Percentiles rank a stretch among this genome's conserved stretches.
Evolutionary conservation across 2,329 filamentous ascomycete genomes (phyloP).

Genomic region (Pestalotiopsis sp.): DNA sequence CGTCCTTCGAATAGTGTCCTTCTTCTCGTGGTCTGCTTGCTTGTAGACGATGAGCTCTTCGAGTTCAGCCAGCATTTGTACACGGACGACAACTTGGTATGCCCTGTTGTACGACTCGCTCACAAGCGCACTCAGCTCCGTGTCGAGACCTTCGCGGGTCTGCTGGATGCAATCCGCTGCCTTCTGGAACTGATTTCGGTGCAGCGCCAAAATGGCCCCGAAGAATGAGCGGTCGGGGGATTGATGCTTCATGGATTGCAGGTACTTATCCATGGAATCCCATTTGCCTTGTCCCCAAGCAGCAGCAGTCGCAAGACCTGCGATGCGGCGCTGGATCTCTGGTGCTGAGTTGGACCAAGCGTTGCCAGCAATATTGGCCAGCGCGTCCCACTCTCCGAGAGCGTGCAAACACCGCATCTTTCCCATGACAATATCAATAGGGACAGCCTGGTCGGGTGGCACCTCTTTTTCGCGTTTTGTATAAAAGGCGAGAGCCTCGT

Average conservation of each 20-base stretch:
- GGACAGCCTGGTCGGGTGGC: conserved; percentile 55
- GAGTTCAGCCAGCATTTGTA: conserved; percentile 98
- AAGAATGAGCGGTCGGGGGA: conserved; percentile 98
- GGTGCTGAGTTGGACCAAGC: conserved; percentile 90
- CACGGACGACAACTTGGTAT: conserved; percentile 95
- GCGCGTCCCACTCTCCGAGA: conserved; percentile 93
- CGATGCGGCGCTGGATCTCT: conserved; percentile 88
- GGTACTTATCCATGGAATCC: conserved; percentile 97
- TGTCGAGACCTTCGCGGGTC: conserved; percentile 90
- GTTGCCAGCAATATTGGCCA: conserved; percentile 86
- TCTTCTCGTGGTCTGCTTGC: conserved; percentile 86
- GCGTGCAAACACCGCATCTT: conserved; percentile 99
- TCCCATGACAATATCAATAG: conserved; percentile 96
- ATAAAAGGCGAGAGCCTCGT: conserved; percentile 91
- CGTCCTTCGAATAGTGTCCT: conserved; percentile 86
- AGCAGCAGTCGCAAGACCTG: conserved; percentile 89
- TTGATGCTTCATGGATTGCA: conserved; percentile 90
- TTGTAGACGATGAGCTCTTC: conserved; percentile 99
- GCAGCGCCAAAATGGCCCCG: conserved; percentile 90
- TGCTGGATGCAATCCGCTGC: conserved; percentile 88
- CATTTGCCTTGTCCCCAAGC: conserved; percentile 97
- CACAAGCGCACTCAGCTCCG: conserved; percentile 92
- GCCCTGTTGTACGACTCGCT: conserved; percentile 98
- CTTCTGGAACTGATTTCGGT: conserved; percentile 93
- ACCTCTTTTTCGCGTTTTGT: conserved; percentile 80